phyloP scores from a whole-genome alignment of 2,329 filamentous ascomycete genomes.

The Phaeoacremonium minimum region DNA sequence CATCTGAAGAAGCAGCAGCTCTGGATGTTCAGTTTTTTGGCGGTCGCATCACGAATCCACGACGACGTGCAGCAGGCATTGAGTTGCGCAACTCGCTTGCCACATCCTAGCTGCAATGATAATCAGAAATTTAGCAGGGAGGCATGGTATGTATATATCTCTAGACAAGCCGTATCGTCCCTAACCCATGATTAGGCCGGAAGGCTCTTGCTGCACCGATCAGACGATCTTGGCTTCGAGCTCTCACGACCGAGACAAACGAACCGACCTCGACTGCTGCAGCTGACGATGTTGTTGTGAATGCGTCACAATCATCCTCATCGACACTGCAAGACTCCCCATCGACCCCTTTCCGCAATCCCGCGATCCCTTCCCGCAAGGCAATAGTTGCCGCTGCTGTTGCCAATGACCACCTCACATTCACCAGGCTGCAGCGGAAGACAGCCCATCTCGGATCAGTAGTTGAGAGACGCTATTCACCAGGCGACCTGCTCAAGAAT shows the following conservation, averaged over 20 bases:
- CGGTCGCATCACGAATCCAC: too few species aligned
- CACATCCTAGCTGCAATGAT: slow-evolving; percentile 42
- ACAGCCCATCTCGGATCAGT: slow-evolving; percentile 44
- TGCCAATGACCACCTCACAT: slow-evolving; percentile 29
- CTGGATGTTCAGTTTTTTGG: too few species aligned
- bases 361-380: too few species aligned
- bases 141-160: slow-evolving; percentile 41
- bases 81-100: slow-evolving; percentile 10
- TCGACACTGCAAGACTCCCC: too few species aligned
- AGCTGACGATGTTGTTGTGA: slow-evolving; percentile 18
- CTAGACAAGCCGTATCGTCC: slow-evolving; percentile 1
- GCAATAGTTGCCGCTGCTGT: too few species aligned
- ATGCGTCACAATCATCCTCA: too few species aligned
- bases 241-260: slow-evolving; percentile 28
- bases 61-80: too few species aligned
- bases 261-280: slow-evolving; percentile 11
- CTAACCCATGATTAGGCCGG: slow-evolving; percentile 36
- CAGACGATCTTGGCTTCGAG: slow-evolving; percentile 32
- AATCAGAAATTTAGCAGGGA: slow-evolving; percentile 46
- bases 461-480: slow-evolving; percentile 56
- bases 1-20: too few species aligned
- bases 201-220: slow-evolving; percentile 43
- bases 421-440: slow-evolving; percentile 35
- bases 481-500: slow-evolving; percentile 61
- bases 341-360: too few species aligned